Evolutionary conservation across 2,329 filamentous ascomycete genomes (phyloP), one percentile per base, ranked within the genome.

Genomic region (Aschersonia sp.): DNA sequence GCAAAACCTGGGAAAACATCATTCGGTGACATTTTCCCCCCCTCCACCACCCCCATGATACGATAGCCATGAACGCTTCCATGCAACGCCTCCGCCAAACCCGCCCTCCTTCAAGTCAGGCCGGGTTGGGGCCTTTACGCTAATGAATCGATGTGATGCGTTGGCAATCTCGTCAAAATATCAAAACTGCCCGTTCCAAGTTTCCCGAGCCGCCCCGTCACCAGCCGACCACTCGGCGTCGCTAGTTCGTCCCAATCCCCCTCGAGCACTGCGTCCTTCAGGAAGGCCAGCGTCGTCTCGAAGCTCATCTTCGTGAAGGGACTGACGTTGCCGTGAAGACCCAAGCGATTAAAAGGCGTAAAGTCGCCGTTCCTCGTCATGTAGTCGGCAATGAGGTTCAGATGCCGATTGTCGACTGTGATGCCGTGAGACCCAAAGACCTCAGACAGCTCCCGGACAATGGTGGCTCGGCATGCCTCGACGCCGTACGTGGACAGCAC

Each of bases 281-380:
- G 73, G 71, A 96, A 96, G 1, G 85, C 83, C 40, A 97, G 77
- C 2, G 92, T 98, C 4, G 92, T 98, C 75, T 98, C 92, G 68
- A 97, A 98, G 64, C 87, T 94, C 90, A 97, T 97, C 75, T 97
- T 97, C 67, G 92, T 90, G 57, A 98, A 90, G 0, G 92, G 88
- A 55, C 83, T 89, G 31, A 90, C 83, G 58, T 87, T 89, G 54
- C 85, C 81, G 60, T 80, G 81, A 51, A 98, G 71, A 1, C 90
- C 92, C 60, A 86, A 94, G 45, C 92, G 84, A 67, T 87, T 95
- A 69, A 98, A 98, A 1, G 92, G 83, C 44, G 81, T 85, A 68
- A 94, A 98, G 2, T 79, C 81, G 54, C 92, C 92, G 50, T 81
- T 83, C 47, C 90, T 78, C n/a, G 92, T 98, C 92, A 98, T 98